A percentile compares a stretch with the other conserved stretches of the same genome.
Conservation (phyloP, 371 early-diverging fungal species). For the Quaeritorhiza haematococci region DNA sequence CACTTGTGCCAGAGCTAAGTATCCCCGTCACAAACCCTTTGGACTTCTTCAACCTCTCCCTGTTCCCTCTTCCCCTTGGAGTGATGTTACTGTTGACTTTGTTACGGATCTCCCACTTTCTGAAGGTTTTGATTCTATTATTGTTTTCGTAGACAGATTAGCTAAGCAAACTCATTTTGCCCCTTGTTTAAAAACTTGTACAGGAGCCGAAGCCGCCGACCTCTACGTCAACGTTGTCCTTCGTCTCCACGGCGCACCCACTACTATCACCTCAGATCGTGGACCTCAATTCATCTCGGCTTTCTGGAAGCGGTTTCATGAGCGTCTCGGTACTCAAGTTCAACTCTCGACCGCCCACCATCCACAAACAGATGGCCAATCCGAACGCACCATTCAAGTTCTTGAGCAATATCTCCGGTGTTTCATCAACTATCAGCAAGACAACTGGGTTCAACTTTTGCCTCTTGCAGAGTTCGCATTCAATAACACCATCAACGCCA, state of each 20-base stretch:
- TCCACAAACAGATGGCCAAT: conserved; percentile 51
- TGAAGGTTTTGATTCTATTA: conserved; percentile 25
- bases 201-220: conserved; percentile 24
- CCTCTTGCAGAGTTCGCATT: conserved; percentile 47
- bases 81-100: conserved; percentile 45
- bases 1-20: conserved; percentile 35
- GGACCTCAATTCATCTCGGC: conserved; percentile 42
- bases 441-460: conserved; percentile 42
- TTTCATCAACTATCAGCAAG: conserved; percentile 37
- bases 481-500: conserved; percentile 35
- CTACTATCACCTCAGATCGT: conserved; percentile 31
- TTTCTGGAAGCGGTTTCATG: conserved; percentile 32
- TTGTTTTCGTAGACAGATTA: conserved; percentile 42
- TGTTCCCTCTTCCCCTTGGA: conserved; percentile 36
- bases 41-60: conserved; percentile 36
- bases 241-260: conserved; percentile 29
- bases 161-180: conserved; percentile 44
- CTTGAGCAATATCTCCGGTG: conserved; percentile 45
- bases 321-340: conserved; percentile 17
- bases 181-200: conserved; percentile 16
- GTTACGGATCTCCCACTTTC: conserved; percentile 39
- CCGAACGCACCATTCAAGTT: conserved; percentile 43
- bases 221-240: conserved; percentile 28
- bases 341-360: conserved; percentile 40
- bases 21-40: conserved; percentile 9